These are phyloP conservation scores for Boechera stricta DNA, from an alignment of 345 rosid species.

Conservation along the genomic window DNA sequence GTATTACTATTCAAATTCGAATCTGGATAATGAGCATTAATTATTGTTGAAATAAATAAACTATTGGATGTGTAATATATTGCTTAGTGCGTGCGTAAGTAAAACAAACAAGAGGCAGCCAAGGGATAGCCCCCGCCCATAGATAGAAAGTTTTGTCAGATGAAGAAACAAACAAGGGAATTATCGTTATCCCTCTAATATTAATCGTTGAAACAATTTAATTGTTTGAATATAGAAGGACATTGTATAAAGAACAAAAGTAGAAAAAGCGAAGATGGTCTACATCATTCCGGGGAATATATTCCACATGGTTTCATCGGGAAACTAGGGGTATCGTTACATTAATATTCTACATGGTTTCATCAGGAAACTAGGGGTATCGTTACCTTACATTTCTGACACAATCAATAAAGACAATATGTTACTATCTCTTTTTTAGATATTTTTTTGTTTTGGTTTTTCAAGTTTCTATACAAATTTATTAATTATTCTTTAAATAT, in stretches of 20 bases:
- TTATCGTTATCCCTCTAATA: background rate
- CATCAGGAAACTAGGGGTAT: conserved; percentile 30
- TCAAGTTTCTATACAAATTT: no score
- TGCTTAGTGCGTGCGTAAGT: background rate
- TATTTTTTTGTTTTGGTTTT: no score
- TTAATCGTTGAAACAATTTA: background rate
- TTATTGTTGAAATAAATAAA: no score
- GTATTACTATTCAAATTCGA: no score
- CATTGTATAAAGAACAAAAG: conserved; percentile 19
- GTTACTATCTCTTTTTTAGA: background rate
- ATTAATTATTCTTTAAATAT: no score
- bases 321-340: conserved; percentile 31
- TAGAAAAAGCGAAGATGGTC: conserved; percentile 9
- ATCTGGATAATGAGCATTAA: no score
- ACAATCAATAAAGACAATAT: conserved; percentile 19
- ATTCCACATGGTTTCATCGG: conserved; percentile 38
- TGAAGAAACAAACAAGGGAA: background rate
- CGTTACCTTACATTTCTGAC: conserved; percentile 23
- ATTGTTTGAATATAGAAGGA: background rate
- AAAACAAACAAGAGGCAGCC: conserved; percentile 25
- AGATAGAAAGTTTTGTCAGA: conserved; percentile 17
- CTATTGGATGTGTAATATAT: no score
- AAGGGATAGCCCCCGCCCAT: conserved; percentile 31
- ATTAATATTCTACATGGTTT: conserved; percentile 38
- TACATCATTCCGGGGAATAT: background rate